A percentile compares a stretch with the other conserved stretches of the same genome.
Evolutionary conservation across 2,329 filamentous ascomycete genomes (phyloP).

Genomic region (Paraphoma sp.): DNA sequence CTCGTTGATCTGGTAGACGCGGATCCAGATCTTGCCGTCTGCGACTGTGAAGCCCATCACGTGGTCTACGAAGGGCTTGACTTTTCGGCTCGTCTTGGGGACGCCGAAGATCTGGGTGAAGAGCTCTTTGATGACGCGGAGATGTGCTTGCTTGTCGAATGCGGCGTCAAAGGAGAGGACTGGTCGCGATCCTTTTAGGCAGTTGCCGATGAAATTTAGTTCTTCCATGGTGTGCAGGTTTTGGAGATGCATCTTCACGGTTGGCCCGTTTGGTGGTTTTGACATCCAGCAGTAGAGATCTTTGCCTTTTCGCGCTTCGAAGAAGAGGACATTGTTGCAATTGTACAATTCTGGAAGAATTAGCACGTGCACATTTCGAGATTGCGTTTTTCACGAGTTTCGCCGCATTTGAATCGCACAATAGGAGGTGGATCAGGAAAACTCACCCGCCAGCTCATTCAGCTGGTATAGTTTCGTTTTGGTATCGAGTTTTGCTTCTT

Average conservation of each 20-base stretch:
- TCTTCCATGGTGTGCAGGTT: slow-evolving; percentile 97
- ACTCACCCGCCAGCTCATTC: slow-evolving; percentile 48
- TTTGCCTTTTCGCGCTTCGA: slow-evolving; percentile 92
- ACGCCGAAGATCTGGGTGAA: slow-evolving; percentile 92
- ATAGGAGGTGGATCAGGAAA: neutral
- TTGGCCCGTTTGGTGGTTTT: slow-evolving; percentile 85
- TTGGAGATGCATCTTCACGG: slow-evolving; percentile 78
- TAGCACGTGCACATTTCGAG: slow-evolving; percentile 7
- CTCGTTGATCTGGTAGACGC: slow-evolving; percentile 92
- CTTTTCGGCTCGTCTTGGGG: slow-evolving; percentile 83
- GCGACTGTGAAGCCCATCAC: slow-evolving; percentile 91
- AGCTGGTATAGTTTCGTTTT: slow-evolving; percentile 76
- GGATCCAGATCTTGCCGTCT: slow-evolving; percentile 94
- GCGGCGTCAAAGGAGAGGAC: slow-evolving; percentile 88
- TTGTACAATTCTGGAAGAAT: slow-evolving; percentile 72
- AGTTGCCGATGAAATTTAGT: slow-evolving; percentile 95
- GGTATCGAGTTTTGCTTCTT: slow-evolving; percentile 96
- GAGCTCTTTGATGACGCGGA: slow-evolving; percentile 85
- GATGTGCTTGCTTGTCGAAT: slow-evolving; percentile 83
- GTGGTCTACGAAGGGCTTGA: slow-evolving; percentile 95
- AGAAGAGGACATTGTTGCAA: slow-evolving; percentile 93
- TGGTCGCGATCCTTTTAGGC: slow-evolving; percentile 88
- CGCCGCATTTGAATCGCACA: too few relatives aligned
- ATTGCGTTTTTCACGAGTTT: neutral
- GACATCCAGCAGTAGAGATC: slow-evolving; percentile 94